Conservation (phyloP, 2,329 filamentous ascomycete species). For the Mollisia scopiformis region DNA sequence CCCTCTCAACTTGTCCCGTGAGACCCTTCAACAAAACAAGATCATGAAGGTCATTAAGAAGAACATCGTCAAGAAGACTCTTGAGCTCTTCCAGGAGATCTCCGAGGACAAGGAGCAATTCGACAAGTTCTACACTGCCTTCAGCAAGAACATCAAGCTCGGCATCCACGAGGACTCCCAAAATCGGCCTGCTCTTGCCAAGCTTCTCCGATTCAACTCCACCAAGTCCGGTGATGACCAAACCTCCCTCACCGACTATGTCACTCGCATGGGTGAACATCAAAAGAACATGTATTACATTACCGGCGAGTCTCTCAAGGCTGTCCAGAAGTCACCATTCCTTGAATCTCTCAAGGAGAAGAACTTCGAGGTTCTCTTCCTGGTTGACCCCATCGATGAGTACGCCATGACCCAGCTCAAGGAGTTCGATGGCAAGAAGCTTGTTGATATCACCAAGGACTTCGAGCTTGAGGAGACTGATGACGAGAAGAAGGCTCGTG, state of each 20-base stretch:
- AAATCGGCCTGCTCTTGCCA: conserved; percentile 90
- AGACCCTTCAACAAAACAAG: conserved; percentile 99
- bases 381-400: conserved; percentile 86
- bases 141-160: conserved; percentile 99
- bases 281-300: conserved; percentile 99
- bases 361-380: conserved; percentile 99
- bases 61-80: conserved; percentile 99
- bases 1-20: conserved; percentile 98
- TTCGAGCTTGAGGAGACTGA: conserved; percentile 99
- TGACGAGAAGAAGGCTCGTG: conserved; percentile 96
- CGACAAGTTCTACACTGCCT: conserved; percentile 99
- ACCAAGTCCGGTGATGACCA: conserved; percentile 98
- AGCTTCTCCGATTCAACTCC: conserved; percentile 98
- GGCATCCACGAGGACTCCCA: conserved; percentile 99
- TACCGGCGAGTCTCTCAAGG: conserved; percentile 99
- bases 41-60: conserved; percentile 99
- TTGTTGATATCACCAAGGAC: conserved; percentile 99
- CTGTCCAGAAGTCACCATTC: conserved; percentile 97
- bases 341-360: conserved; percentile 98
- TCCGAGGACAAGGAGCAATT: conserved; percentile 99
- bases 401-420: conserved; percentile 57
- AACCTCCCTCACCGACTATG: conserved; percentile 95
- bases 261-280: conserved; percentile 99
- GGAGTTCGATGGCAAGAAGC: conserved; percentile 99
- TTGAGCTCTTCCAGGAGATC: conserved; percentile 99